Evolutionary conservation across 2,329 filamentous ascomycete genomes (phyloP).

Genomic region (Fusarium paranaense): DNA sequence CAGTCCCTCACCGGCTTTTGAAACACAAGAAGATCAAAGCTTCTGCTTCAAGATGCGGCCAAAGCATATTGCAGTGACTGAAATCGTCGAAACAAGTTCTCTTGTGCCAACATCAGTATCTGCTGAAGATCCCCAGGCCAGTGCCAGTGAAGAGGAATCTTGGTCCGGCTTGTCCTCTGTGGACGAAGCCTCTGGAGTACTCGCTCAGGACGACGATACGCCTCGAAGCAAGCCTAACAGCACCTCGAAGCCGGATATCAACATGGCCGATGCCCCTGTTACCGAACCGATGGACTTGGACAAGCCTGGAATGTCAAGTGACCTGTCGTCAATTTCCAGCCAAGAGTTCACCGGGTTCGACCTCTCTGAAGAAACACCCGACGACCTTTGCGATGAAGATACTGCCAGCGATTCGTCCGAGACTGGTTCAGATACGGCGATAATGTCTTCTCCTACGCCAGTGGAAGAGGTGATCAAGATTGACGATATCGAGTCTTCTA

Average conservation of each 20-base stretch:
- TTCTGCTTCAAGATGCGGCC: slow-evolving; percentile 47
- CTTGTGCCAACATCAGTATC: background rate
- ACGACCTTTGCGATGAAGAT: background rate
- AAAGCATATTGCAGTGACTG: background rate
- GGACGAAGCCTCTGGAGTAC: slow-evolving; percentile 7
- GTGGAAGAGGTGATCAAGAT: background rate
- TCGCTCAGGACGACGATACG: background rate
- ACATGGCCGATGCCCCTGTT: background rate
- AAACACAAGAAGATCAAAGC: slow-evolving; percentile 50
- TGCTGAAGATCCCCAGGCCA: background rate
- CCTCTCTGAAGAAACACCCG: background rate
- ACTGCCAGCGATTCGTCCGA: background rate
- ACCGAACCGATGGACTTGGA: background rate
- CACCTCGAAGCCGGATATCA: background rate
- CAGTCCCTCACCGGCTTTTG: slow-evolving; percentile 10
- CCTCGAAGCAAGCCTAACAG: background rate
- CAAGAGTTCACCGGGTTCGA: slow-evolving; percentile 20
- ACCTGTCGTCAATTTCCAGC: slow-evolving; percentile 31
- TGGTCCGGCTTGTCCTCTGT: slow-evolving; percentile 37
- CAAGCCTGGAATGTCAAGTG: slow-evolving; percentile 18
- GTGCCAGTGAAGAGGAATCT: slow-evolving; percentile 11
- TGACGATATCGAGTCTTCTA: background rate
- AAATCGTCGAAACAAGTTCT: background rate
- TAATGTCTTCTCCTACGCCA: background rate
- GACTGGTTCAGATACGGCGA: slow-evolving; percentile 3